Base-by-base conservation (phyloP, 1,139 yeast genomes). In the Geotrichum bryndzae region DNA sequence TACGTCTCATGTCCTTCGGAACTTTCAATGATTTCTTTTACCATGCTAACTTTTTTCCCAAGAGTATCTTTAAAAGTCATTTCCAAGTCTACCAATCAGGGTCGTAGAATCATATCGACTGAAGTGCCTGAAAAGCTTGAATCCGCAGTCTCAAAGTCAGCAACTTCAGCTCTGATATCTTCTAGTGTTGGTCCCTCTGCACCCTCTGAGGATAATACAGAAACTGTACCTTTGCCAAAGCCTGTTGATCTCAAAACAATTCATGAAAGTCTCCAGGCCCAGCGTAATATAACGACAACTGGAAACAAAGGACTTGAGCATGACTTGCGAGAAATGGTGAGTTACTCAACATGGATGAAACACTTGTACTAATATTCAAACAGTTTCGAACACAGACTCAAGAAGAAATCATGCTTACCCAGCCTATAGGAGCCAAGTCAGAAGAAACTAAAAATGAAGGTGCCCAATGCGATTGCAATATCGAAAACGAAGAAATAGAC, bases 311-410 rank as follows among this genome's bases (percentile, higher is more conserved):
- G 48, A 27, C 27, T 54, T 45, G 38, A 35, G 23, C 27, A 13
- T 18, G 59, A 57, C 22, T 27, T 59, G 29, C 56, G 59, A 46
- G 54, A 59, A 22, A 59, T 59, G 59, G 62, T 59, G 48, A 15
- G 27, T 11, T 18, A 27, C 13, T 48, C 31, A 27, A 3, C 6
- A 27, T 27, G 3, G 31, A 27, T 6, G 1, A 10, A 18, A 53
- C 13, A 27, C 18, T 15, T 23, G 15, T 45, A 22, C 51, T 51
- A 54, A 50, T 38, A 41, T 10, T 41, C 51, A 13, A 11, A 10
- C 27, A 59, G 62, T 57, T 53, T 22, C 29, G 56, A 59, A 59
- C 62, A 5, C 33, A 31, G 22, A 56, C 62, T 10, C 62, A 59
- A 35, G 61, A 59, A 25, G 59, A 59, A 35, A 41, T 59, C 15